phyloP scores from a whole-genome alignment of 83 land plant species.

The Thuja plicata region DNA sequence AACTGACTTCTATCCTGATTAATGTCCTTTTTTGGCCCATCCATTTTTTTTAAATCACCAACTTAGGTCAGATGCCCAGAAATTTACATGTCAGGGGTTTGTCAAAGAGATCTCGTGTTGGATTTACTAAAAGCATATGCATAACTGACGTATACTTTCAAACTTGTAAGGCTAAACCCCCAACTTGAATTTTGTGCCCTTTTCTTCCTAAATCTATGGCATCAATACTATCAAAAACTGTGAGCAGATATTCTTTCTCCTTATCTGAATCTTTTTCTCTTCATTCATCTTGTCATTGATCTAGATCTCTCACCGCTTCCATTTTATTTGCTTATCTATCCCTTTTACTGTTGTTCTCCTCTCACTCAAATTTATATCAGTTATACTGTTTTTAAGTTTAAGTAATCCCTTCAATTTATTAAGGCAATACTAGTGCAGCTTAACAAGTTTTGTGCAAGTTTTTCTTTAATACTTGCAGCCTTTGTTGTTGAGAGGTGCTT shows the following conservation, averaged over 20 bases:
- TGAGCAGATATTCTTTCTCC: background rate
- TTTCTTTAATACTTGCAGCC: background rate
- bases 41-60: no score
- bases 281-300: background rate
- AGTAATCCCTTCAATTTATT: background rate
- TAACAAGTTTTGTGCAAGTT: background rate
- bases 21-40: background rate
- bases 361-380: background rate
- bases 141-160: background rate
- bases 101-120: background rate
- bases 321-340: background rate
- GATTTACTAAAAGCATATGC: background rate
- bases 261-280: background rate
- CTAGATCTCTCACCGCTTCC: background rate
- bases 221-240: background rate
- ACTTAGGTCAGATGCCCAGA: background rate
- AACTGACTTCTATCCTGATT: no score
- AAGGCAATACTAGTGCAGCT: background rate
- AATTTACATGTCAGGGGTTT: background rate
- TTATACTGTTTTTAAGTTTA: no score
- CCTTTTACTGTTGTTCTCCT: background rate
- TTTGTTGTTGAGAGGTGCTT: constrained; percentile 3
- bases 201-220: background rate
- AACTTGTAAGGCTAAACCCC: background rate
- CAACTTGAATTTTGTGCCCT: background rate